These are phyloP conservation scores for Backusella liffmaniae DNA, from an alignment of 192 early-diverging fungal species.

Conservation along the genomic window DNA sequence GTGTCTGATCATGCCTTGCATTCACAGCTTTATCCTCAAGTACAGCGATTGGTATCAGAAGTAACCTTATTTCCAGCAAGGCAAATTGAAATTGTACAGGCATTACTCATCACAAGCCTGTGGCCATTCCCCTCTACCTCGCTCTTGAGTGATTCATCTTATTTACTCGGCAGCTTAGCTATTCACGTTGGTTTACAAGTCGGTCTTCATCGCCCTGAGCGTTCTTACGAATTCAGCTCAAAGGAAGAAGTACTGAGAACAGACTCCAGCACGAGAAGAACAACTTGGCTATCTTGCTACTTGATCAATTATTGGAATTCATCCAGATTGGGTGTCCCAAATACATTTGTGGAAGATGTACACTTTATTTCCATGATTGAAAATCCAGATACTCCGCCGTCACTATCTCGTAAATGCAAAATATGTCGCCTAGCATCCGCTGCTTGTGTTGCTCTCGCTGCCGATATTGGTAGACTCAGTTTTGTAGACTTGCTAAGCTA, in stretches of 20 bases:
- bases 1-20: background rate
- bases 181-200: conserved; percentile 13
- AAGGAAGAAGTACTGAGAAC: conserved; percentile 8
- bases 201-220: conserved; percentile 16
- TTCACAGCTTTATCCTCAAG: background rate
- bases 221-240: conserved; percentile 18
- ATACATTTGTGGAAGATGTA: background rate
- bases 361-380: background rate
- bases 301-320: background rate
- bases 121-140: background rate
- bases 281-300: background rate
- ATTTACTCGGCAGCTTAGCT: background rate
- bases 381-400: background rate
- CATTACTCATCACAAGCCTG: background rate
- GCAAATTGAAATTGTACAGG: background rate
- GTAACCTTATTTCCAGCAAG: background rate
- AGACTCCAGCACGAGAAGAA: background rate
- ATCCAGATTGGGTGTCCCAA: background rate
- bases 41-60: background rate
- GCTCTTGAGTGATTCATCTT: background rate
- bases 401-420: background rate
- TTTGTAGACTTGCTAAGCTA: background rate
- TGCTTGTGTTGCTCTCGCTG: background rate
- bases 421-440: background rate
- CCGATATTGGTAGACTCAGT: background rate